Evolutionary conservation across 2,329 filamentous ascomycete species (phyloP), one percentile per base, ranked within the genome.

Genomic region (Ophiostoma australiae): DNA sequence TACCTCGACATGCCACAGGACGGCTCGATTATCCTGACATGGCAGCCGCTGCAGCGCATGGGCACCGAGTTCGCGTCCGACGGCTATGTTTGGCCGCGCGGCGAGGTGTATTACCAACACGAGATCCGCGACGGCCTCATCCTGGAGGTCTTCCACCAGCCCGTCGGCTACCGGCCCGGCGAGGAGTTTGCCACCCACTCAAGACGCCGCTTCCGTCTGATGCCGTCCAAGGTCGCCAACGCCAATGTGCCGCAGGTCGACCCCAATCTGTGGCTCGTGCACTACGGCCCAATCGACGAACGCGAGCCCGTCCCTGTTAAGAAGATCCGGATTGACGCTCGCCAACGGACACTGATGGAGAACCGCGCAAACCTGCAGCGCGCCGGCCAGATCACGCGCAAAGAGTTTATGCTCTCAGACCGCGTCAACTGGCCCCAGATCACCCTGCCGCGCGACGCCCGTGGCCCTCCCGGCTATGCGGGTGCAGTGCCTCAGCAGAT

Each of bases 361-460:
- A 86, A 88, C 70, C 84, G 88, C 76, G 84, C 80, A 79, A 91
- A 83, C 79, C 91, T 83, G 80, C 89, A 91, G 80, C 86, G 84
- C 70, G 91, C 92, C 74, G 94, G 93, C 7, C 91, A 94, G 76
- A 89, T 97, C 65, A 87, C 90, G 71, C 90, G 93, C 75, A 97
- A 97, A 78, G 93, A 97, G 76, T 98, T 98, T 78, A 96, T 97
- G 90, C 85, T 98, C 27, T 89, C 91, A 68, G 95, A 98, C 80
- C 89, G 92, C 58, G 86, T 89, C 74, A 96, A 93, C 81, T 98
- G 94, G 94, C 94, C 95, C 3, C 89, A 89, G 33, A 90, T 98
- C 72, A 88, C 88, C 65, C 88, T 92, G 73, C 91, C 91, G 0
- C 81, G 83, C 72, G 84, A 84, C 70, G 80, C 80, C 75, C 80